Base-by-base conservation (phyloP, 2,329 filamentous ascomycete genomes). In the Kalaharituber pfeilii region DNA sequence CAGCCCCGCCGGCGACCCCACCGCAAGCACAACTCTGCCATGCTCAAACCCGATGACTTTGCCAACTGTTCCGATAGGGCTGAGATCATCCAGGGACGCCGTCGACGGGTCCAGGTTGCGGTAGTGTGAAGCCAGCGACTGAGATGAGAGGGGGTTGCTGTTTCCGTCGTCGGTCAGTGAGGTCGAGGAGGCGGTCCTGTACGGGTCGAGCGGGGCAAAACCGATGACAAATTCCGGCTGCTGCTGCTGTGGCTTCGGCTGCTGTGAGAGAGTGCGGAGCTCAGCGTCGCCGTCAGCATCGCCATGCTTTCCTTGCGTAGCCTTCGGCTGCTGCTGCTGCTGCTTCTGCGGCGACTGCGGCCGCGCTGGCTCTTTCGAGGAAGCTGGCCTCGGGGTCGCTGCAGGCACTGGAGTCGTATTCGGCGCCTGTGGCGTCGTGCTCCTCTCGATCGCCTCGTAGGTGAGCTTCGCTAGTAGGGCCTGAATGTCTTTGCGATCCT, bases 401-500 rank as follows among this genome's bases (percentile, higher is more conserved):
- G n/a, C n/a, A n/a, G n/a, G n/a, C n/a, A n/a, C n/a, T n/a, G n/a
- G n/a, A n/a, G n/a, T n/a, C n/a, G 84, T 86, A 60, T 96, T 81
- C 7, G 84, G 81, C 62, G 94, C 79, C 74, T 58, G 75, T 76
- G 26, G 79, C 77, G 61, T 81, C 73, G 1, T 72, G 77, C 63
- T 80, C 81, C 24, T 73, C 70, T 39, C 78, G 77, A 29, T 83
- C 75, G 26, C 81, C 81, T 62, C 81, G 80, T 64, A 84, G 84
- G 69, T 94, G 89, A 94, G 78, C 62, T 82, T 81, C 20, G 87
- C 84, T 55, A 98, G 79, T 45, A 96, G 78, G 51, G 89, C 84
- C 52, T 86, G 82, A 61, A 96, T 82, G 69, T 96, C 91, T 61
- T 86, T 80, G 51, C 89, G 85, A 68, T 82, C 81, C 39, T 82